Evolutionary conservation across 352 stramenopile species (phyloP), one percentile per base, ranked within the genome.

Genomic region (Globisporangium sylvaticum): DNA sequence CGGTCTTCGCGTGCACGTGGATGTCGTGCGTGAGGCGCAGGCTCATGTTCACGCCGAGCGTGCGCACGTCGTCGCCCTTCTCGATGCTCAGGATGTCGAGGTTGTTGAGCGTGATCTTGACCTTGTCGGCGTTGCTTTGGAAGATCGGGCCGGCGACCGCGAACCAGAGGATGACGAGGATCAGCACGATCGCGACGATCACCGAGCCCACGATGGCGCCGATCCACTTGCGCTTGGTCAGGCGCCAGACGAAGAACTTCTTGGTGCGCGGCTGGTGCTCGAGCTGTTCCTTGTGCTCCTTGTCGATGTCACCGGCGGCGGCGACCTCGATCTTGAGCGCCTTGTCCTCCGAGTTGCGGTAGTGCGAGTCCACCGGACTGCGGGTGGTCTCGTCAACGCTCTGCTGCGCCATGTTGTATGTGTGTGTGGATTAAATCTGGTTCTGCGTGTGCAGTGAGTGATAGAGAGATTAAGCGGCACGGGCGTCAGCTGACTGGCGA

Each of bases 121-220:
- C 81, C 27, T 81, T 72, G 71, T 91, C 74, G 48, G 78, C 73
- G 65, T 84, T 80, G 55, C 78, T 75, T 67, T 92, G 80, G 72
- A 90, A 88, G 37, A 91, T 66, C 24, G 76, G 73, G 39, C 72
- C 73, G 55, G 87, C 69, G 48, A 90, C 74, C 37, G 71, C 81
- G 64, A 91, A 75, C 71, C 83, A 90, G n/a, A 90, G 62, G 56
- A 90, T 76, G 60, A 92, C 59, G 32, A 92, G 68, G 52, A 87
- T 67, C 31, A 89, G 74, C 4, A 63, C 69, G 44, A 89, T 7
- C 7, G 79, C 60, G 24, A 78, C 48, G 46, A 91, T 14, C 25
- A 88, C 67, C 6, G 74, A 70, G 18, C 52, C 75, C 1, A 79
- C 61, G 59, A 92, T 74, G 3, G 81, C 64, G 3, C 69, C 52